Evolutionary conservation across 129 eudicot genomes (phyloP).

Genomic region (Tagetes patula): DNA sequence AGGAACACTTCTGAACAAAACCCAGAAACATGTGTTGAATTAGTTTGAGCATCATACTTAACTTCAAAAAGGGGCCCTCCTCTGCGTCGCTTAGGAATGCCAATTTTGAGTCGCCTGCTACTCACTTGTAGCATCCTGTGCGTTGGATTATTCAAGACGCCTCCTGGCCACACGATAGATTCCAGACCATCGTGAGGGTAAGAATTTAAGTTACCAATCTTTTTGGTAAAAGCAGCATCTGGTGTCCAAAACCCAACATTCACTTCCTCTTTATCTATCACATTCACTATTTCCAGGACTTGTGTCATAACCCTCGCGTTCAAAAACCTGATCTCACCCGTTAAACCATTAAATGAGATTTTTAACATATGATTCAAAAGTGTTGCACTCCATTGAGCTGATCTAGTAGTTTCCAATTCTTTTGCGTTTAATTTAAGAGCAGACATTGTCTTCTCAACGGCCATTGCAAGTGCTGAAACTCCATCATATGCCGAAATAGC

Average conservation of each 20-base stretch:
- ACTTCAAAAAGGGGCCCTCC: constrained; percentile 22
- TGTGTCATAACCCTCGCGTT: constrained; percentile 20
- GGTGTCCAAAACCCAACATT: constrained; percentile 58
- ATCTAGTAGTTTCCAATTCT: neutral
- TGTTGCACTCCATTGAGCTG: neutral
- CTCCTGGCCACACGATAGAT: constrained; percentile 46
- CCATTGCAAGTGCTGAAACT: constrained; percentile 46
- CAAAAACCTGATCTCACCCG: constrained; percentile 34
- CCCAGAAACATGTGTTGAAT: constrained; percentile 1
- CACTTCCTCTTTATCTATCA: constrained; percentile 30
- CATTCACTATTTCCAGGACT: constrained; percentile 35
- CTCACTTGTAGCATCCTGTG: constrained; percentile 23
- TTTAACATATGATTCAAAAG: constrained; percentile 29
- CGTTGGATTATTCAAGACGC: constrained; percentile 22
- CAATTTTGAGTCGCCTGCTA: constrained; percentile 39
- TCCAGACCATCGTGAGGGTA: constrained; percentile 3
- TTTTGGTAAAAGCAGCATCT: constrained; percentile 23
- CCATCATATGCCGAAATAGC: constrained; percentile 61
- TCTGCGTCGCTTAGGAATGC: constrained; percentile 14
- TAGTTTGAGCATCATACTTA: constrained; percentile 16
- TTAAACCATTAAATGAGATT: constrained; percentile 38
- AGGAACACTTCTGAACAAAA: constrained; percentile 44
- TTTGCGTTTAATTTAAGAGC: neutral
- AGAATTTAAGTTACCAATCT: constrained; percentile 8
- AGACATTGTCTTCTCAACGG: constrained; percentile 29